A percentile compares a stretch with the other conserved stretches of the same genome.
These are phyloP conservation scores for Pyricularia grisea DNA, from an alignment of 2,329 filamentous ascomycete species.

Conservation along the genomic window DNA sequence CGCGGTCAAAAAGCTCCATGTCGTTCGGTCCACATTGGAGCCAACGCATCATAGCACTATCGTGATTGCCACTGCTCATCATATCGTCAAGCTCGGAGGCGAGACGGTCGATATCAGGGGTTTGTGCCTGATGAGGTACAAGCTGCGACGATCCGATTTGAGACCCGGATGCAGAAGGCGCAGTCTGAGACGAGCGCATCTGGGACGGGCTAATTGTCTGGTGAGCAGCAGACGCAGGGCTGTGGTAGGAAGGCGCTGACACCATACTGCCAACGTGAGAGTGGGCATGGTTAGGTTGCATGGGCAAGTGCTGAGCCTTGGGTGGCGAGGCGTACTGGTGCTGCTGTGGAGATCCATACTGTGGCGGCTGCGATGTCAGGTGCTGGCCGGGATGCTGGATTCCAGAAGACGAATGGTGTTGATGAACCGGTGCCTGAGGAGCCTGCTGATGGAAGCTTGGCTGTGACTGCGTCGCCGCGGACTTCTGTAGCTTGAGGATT, in stretches of 20 bases:
- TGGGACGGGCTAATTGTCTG: conserved; percentile 17
- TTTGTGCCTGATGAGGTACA: conserved; percentile 22
- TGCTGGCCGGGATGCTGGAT: conserved; percentile 14
- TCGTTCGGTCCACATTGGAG: conserved; percentile 51
- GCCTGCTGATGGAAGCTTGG: conserved; percentile 9
- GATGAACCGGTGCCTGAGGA: conserved; percentile 7
- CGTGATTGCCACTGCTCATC: conserved; percentile 51
- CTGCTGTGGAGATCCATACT: conserved; percentile 9
- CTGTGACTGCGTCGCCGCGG: conserved; percentile 15
- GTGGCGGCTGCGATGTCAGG: conserved; percentile 4
- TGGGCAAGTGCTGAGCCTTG: conserved; percentile 13
- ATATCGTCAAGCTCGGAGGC: conserved; percentile 47
- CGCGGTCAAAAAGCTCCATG: conserved; percentile 52
- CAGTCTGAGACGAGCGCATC: conserved; percentile 19
- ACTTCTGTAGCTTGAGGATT: conserved; percentile 41
- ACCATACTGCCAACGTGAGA: conserved; percentile 1
- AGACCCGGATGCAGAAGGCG: neutral
- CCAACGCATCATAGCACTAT: conserved; percentile 57
- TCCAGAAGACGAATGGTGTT: conserved; percentile 8
- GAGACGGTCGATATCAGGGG: conserved; percentile 32
- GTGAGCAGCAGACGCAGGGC: conserved; percentile 2
- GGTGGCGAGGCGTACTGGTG: conserved; percentile 10
- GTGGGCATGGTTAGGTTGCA: conserved; percentile 8
- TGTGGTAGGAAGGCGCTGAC: conserved; percentile 2
- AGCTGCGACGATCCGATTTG: conserved; percentile 15